A percentile compares a stretch with the other conserved stretches of the same genome.
phyloP scores from a whole-genome alignment of 2,329 filamentous ascomycete species.

The Phialophora verrucosa region DNA sequence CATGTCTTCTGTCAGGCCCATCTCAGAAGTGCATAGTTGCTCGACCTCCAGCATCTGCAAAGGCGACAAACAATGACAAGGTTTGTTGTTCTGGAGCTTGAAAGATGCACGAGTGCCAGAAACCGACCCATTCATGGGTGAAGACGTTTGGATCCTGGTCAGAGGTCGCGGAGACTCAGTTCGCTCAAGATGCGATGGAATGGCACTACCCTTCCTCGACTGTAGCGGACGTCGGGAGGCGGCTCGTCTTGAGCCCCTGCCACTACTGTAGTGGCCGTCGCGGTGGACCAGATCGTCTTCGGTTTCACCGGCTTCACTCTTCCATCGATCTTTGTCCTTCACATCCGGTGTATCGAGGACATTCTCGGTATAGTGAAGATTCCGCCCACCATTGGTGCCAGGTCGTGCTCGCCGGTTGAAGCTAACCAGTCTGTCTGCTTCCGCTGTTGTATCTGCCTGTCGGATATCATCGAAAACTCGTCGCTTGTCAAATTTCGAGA shows the following conservation, averaged over 20 bases:
- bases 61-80: conserved; percentile 66
- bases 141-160: conserved; percentile 45
- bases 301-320: conserved; percentile 74
- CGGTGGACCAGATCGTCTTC: conserved; percentile 48
- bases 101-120: conserved; percentile 47
- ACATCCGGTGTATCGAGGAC: conserved; percentile 70
- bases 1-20: conserved; percentile 85
- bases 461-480: conserved; percentile 90
- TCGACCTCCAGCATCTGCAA: conserved; percentile 92
- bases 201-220: conserved; percentile 52
- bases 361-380: conserved; percentile 89
- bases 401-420: conserved; percentile 75
- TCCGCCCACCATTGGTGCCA: conserved; percentile 80
- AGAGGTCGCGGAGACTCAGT: conserved; percentile 38
- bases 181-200: conserved; percentile 46
- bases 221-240: conserved; percentile 46
- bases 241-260: conserved; percentile 53
- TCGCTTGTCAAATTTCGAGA: conserved; percentile 94
- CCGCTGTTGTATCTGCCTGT: conserved; percentile 85
- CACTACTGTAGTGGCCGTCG: conserved; percentile 53
- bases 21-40: conserved; percentile 84
- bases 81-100: conserved; percentile 60
- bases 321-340: conserved; percentile 59
- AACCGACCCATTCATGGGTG: conserved; percentile 48
- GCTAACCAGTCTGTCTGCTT: conserved; percentile 85